phyloP scores from a whole-genome alignment of 345 rosid genomes.

The Microcos paniculata region DNA sequence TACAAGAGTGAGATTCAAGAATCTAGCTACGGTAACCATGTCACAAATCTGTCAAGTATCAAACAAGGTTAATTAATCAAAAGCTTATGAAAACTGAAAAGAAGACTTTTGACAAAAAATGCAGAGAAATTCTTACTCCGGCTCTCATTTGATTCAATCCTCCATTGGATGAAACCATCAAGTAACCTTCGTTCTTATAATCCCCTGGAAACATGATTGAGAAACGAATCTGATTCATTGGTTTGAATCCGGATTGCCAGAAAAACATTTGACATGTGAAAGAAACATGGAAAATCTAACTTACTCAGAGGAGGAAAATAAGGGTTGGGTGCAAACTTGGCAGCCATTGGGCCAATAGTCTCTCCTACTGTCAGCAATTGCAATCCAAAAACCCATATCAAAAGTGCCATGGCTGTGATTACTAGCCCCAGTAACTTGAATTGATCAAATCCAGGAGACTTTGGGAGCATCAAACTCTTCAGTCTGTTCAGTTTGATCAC shows the following conservation, averaged over 20 bases:
- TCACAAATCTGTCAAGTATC: slow-evolving; percentile 68
- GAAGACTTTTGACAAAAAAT: not conserved
- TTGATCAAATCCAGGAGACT: slow-evolving; percentile 1
- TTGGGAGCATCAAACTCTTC: not conserved
- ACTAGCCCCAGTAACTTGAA: not conserved
- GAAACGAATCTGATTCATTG: not conserved
- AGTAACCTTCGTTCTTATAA: slow-evolving; percentile 32
- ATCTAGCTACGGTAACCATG: slow-evolving; percentile 86
- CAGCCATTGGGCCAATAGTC: not conserved
- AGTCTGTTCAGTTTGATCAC: not conserved
- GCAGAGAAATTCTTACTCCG: slow-evolving; percentile 11
- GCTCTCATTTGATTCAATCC: slow-evolving; percentile 40
- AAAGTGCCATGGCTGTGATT: slow-evolving; percentile 3
- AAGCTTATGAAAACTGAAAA: not conserved
- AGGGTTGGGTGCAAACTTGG: not conserved
- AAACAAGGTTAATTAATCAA: not conserved
- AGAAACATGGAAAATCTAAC: not conserved
- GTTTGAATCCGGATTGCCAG: too few relatives aligned
- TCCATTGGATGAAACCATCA: slow-evolving; percentile 38
- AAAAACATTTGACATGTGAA: not conserved
- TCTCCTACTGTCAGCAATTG: not conserved
- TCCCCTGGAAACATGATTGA: slow-evolving; percentile 9
- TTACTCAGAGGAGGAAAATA: slow-evolving; percentile 7
- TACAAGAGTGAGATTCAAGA: slow-evolving; percentile 76
- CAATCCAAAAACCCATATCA: not conserved